Evolutionary conservation across 371 early-diverging fungal genomes (phyloP), one percentile per base, ranked within the genome.

Genomic region (Mortierella sp.): DNA sequence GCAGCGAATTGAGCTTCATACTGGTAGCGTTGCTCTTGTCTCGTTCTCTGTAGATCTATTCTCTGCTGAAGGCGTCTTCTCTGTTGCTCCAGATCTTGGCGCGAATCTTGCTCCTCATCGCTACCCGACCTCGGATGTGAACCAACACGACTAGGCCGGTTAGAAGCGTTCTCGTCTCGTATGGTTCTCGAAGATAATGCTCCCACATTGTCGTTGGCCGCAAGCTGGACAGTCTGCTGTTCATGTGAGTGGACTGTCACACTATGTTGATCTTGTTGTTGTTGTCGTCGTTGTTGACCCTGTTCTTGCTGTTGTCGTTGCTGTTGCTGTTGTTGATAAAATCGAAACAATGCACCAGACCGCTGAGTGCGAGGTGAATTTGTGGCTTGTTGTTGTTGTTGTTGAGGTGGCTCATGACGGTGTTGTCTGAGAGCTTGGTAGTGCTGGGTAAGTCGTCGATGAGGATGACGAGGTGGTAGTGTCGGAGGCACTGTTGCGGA

Each of bases 221-320:
- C 16, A 13, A 16, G 50, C 16, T 16, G 50, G n/a, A 50, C 21
- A 13, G n/a, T 21, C 50, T 50, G 62, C 32, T 21, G 43, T 38
- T 10, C 41, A n/a, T 13, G 38, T 41, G 41, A 21, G 38, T 16
- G 66, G 24, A 58, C 50, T 63, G 86, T 28, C 55, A 13, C 43
- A 13, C 19, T 50, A 84, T 33, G 85, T 84, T 8, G 58, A 70
- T 45, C 85, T 84, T 50, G 81, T 62, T 36, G 55, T 28, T 21
- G 61, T 7, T 53, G 64, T 63, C 53, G 75, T 38, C 53, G 75
- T 38, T 58, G 69, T 50, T 41, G 64, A 61, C 40, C 67, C 36
- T 59, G 67, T 22, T 58, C 58, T 50, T 41, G 60, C 50, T 41
- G 69, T 52, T 50, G 36, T 28, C 28, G 28, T 28, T 28, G 28